These are phyloP conservation scores for Waltergamsia citrina DNA, from an alignment of 2,329 filamentous ascomycete genomes.

Conservation along the genomic window DNA sequence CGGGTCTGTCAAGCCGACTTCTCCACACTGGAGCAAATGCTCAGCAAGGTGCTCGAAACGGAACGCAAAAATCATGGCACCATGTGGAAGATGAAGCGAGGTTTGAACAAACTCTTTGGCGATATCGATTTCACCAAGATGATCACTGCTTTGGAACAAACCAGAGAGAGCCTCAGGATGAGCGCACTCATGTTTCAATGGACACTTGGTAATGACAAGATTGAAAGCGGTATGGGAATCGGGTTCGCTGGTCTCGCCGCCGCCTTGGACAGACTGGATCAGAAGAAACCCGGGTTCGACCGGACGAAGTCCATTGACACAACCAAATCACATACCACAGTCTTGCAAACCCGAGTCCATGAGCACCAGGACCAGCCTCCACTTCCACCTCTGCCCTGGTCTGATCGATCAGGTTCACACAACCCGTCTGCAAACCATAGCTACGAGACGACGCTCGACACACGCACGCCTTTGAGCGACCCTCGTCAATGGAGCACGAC, in stretches of 20 bases:
- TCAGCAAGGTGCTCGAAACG: constrained; percentile 50
- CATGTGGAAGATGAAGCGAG: constrained; percentile 49
- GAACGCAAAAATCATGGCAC: constrained; percentile 44
- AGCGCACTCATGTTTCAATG: constrained; percentile 57
- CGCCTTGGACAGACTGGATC: constrained; percentile 40
- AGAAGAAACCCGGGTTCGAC: constrained; percentile 3
- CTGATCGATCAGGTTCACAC: background rate
- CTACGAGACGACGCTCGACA: background rate
- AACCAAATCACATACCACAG: background rate
- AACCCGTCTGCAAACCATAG: background rate
- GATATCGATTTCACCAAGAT: constrained; percentile 54
- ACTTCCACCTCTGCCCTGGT: constrained; percentile 2
- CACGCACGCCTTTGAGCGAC: background rate
- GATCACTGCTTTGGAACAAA: constrained; percentile 44
- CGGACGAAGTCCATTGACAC: background rate
- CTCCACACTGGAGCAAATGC: constrained; percentile 51
- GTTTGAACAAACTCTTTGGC: constrained; percentile 54
- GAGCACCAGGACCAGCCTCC: constrained; percentile 1
- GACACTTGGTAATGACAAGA: constrained; percentile 48
- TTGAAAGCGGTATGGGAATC: constrained; percentile 52
- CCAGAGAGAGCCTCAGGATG: constrained; percentile 52
- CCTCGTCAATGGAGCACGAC: constrained; percentile 7
- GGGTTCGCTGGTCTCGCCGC: constrained; percentile 59
- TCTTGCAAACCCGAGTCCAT: too few species aligned
- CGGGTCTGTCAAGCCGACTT: constrained; percentile 52